Percentiles rank a stretch among this genome's conserved stretches.
Conservation (phyloP, 1,284 basidiomycete genomes). For the Apiotrichum montevideense region DNA sequence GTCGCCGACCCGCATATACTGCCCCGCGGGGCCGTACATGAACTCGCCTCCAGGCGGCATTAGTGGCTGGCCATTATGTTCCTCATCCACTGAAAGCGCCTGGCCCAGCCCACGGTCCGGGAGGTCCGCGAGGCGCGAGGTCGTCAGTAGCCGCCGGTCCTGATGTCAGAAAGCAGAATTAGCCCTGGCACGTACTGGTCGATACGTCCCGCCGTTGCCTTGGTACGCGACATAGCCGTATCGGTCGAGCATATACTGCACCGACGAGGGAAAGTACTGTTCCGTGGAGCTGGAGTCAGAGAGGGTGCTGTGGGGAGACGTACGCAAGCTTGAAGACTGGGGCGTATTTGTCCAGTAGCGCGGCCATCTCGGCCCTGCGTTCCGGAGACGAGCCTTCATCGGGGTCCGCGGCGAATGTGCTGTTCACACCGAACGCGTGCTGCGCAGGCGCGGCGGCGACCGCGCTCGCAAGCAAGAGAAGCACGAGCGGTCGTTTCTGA, state of each 20-base stretch:
- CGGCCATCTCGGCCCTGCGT: conserved; percentile 21
- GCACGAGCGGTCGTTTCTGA: too few species aligned
- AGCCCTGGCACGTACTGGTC: neutral
- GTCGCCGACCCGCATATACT: conserved; percentile 17
- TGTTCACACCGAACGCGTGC: too few species aligned
- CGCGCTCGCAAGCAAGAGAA: too few species aligned
- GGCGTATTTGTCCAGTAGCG: conserved; percentile 33
- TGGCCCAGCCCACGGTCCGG: conserved; percentile 13
- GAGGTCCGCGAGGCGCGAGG: conserved; percentile 20
- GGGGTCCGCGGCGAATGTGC: too few species aligned
- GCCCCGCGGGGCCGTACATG: conserved; percentile 35
- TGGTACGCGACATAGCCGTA: conserved; percentile 24
- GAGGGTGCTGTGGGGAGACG: neutral
- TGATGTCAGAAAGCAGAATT: neutral
- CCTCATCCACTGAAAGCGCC: conserved; percentile 27
- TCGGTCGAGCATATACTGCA: conserved; percentile 41
- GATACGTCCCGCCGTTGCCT: conserved; percentile 9
- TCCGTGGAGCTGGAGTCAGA: conserved; percentile 24
- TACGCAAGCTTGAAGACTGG: conserved; percentile 42
- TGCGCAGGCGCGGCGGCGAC: too few species aligned
- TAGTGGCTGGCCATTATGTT: conserved; percentile 36
- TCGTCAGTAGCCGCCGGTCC: conserved; percentile 20
- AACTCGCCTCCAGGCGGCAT: conserved; percentile 21
- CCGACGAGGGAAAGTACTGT: conserved; percentile 37
- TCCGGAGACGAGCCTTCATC: conserved; percentile 8